phyloP scores from a whole-genome alignment of 257 asterid genomes.

The Ilex asprella region DNA sequence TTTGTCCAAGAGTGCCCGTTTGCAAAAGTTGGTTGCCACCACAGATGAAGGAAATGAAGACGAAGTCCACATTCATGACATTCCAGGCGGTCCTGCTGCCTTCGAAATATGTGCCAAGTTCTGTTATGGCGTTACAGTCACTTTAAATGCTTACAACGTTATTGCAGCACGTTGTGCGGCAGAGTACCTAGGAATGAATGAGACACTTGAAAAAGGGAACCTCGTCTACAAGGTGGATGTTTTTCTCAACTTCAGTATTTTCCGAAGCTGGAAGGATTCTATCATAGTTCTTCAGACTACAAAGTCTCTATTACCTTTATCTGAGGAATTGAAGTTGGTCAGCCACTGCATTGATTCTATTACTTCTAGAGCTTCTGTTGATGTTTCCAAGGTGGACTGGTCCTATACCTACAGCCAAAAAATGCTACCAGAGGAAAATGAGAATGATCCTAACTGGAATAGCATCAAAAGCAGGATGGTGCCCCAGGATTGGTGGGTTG shows the following conservation, averaged over 20 bases:
- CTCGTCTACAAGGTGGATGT: slow-evolving; percentile 84
- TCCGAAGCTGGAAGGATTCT: slow-evolving; percentile 96
- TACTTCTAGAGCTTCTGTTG: slow-evolving; percentile 65
- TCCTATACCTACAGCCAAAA: slow-evolving; percentile 75
- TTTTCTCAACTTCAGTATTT: slow-evolving; percentile 67
- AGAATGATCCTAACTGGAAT: slow-evolving; percentile 52
- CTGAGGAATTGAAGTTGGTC: slow-evolving; percentile 69
- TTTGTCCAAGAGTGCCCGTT: slow-evolving; percentile 66
- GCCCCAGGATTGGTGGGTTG: slow-evolving; percentile 97
- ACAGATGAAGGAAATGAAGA: slow-evolving; percentile 49
- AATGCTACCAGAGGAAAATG: slow-evolving; percentile 69
- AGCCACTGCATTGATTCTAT: slow-evolving; percentile 74
- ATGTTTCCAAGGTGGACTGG: slow-evolving; percentile 84
- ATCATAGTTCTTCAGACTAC: slow-evolving; percentile 78
- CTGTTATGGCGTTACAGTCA: slow-evolving; percentile 86
- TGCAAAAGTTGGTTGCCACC: slow-evolving; percentile 66
- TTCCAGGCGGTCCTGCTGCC: slow-evolving; percentile 81
- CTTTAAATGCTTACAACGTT: slow-evolving; percentile 77
- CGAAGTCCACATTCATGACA: slow-evolving; percentile 58
- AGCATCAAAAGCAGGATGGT: slow-evolving; percentile 52
- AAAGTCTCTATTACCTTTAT: slow-evolving; percentile 41
- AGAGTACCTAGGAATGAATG: slow-evolving; percentile 88
- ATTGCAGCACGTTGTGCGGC: slow-evolving; percentile 83
- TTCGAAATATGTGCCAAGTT: slow-evolving; percentile 89
- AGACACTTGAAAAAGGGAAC: slow-evolving; percentile 74